Evolutionary conservation across 2,329 filamentous ascomycete genomes (phyloP), one percentile per base, ranked within the genome.

Genomic region (Coniella lustricola): DNA sequence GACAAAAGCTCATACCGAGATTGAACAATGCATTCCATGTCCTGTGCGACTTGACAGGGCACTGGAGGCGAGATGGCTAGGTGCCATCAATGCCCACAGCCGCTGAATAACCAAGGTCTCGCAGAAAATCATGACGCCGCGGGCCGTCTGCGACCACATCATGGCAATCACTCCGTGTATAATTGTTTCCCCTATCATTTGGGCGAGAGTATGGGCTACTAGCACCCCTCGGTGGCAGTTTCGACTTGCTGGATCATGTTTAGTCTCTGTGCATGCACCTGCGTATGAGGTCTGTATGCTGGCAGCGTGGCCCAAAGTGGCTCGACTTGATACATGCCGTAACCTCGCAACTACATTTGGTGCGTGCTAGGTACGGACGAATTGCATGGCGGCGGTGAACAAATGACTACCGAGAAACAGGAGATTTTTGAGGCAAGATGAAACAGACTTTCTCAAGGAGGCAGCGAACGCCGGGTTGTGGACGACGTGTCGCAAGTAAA

Each of bases 401-500:
- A 29, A 29, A 10, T 29, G 25, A 29, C 5, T 10, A 5, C 25
- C 25, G 10, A 29, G 25, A 29, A 59, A 5, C 25, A 10, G 25
- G 10, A 29, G 25, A 29, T 29, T 10, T 29, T 29, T 29, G 5
- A 29, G 10, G 25, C 25, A 29, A 10, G 25, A 29, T 29, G 25
- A 29, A 29, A 29, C 25, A 29, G 25, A 10, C 25, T n/a, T n/a
- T n/a, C 55, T 55, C 56, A 57, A 58, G 52, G 55, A 58, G 58
- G 60, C 60, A 59, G 60, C 62, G 61, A 62, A 57, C 49, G 55
- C 52, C 55, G 56, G 43, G 53, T 10, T 36, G 34, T 29, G 50
- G 51, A 54, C 56, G 48, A 54, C 57, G 55, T 58, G 52, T 61
- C 57, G 54, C 59, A 55, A 56, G 57, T 60, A 60, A 56, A 49